Conservation (phyloP, 352 stramenopile genomes). For the Pythium coloratum region DNA sequence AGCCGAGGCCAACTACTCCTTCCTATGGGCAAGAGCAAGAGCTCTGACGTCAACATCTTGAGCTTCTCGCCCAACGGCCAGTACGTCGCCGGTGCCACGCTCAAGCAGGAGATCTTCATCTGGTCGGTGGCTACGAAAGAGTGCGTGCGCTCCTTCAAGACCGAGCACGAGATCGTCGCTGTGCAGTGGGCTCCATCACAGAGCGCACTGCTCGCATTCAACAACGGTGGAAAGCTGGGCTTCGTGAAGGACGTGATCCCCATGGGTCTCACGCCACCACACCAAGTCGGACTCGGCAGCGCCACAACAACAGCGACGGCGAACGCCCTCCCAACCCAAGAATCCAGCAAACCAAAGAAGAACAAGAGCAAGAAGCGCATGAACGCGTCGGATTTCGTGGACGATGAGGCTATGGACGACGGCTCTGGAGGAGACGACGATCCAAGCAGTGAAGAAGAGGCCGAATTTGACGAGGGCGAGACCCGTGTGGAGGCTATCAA, state of each 20-base stretch:
- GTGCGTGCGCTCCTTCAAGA: slow-evolving; percentile 54
- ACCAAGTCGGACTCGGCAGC: slow-evolving; percentile 30
- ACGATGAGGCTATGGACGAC: slow-evolving; percentile 46
- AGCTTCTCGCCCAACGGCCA: slow-evolving; percentile 80
- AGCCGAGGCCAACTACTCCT: slow-evolving; percentile 46
- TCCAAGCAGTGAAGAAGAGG: slow-evolving; percentile 39
- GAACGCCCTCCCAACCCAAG: not conserved
- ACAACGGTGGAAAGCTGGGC: slow-evolving; percentile 57
- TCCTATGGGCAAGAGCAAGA: slow-evolving; percentile 54
- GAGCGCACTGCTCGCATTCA: slow-evolving; percentile 59
- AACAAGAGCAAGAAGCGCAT: slow-evolving; percentile 28
- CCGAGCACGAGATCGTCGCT: slow-evolving; percentile 56
- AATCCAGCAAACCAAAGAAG: slow-evolving; percentile 5
- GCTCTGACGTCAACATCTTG: slow-evolving; percentile 65
- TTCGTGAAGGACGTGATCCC: slow-evolving; percentile 71
- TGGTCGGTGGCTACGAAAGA: slow-evolving; percentile 56
- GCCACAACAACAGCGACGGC: not conserved
- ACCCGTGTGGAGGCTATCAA: slow-evolving; percentile 81
- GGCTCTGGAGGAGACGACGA: slow-evolving; percentile 36
- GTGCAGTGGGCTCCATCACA: slow-evolving; percentile 60
- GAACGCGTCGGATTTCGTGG: slow-evolving; percentile 41
- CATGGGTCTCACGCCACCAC: slow-evolving; percentile 50
- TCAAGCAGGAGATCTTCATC: slow-evolving; percentile 73
- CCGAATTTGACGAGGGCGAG: slow-evolving; percentile 63
- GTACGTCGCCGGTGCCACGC: slow-evolving; percentile 66